Evolutionary conservation across 306 rosid species (phyloP), one percentile per base, ranked within the genome.

Genomic region (Clitoria ternatea): DNA sequence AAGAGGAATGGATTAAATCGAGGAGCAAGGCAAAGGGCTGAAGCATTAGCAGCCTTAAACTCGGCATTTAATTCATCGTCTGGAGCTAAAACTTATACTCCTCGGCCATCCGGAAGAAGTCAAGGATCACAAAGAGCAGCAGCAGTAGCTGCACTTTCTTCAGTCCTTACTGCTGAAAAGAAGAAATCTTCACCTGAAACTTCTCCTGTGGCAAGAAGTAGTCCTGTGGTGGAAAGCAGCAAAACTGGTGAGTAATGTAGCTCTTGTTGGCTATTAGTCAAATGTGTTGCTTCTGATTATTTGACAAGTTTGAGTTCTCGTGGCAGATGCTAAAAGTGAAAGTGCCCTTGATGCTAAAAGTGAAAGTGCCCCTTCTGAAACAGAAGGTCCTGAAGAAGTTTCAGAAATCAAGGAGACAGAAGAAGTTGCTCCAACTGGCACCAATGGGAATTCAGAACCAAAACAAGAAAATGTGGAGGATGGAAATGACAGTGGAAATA

Each of bases 121-220:
- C 92, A 83, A 82, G 97, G 97, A 75, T 89, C 99, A 55, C 99
- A 94, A 79, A 89, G 97, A 79, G 96, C 96, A 57, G 97, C 97
- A 30, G 99, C 99, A 52, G 99, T 95, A 42, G 99, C 99, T 74
- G 99, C 99, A 61, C 99, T 95, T 73, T 95, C 99, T 48, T 26
- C 44, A 4, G 99, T 95, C 83, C 97, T 95, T 61, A 86, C 89
- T 44, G 99, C 99, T 68, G 99, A 95, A 77, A 95, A 95, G 84
- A 86, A 74, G 78, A 82, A 65, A 79, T 56, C 36, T 9, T 80
- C 92, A 55, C 83, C 89, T 6, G 99, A 91, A 62, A 50, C 75
- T 64, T 94, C 99, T 80, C 90, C 98, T 19, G 77, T 72, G 56
- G 81, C 83, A 70, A 73, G 71, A 73, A 14, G 49, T 29, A 90